phyloP scores from a whole-genome alignment of 441 rosid species.

The Kokia cookei region DNA sequence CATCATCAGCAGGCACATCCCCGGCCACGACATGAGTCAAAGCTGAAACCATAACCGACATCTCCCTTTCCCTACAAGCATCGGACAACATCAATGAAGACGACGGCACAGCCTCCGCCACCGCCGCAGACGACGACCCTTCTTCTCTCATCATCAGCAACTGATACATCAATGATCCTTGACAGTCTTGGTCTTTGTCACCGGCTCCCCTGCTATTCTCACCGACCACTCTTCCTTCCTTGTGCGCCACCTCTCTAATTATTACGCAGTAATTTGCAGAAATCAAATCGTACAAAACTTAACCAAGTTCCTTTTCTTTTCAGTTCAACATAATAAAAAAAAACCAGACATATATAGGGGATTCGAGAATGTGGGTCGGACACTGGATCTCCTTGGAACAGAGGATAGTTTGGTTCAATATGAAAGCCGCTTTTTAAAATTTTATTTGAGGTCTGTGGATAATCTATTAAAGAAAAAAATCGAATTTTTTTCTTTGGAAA shows the following conservation, averaged over 20 bases:
- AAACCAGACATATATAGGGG: not conserved
- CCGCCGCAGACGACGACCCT: not conserved
- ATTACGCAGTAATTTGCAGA: not conserved
- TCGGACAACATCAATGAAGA: slow-evolving; percentile 10
- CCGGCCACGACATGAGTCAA: slow-evolving; percentile 53
- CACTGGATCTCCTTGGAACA: not conserved
- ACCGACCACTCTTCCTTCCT: not conserved
- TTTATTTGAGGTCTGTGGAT: not conserved
- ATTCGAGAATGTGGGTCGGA: not conserved
- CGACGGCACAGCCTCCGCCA: not conserved
- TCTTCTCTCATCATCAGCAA: not conserved
- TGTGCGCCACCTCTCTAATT: slow-evolving; percentile 33
- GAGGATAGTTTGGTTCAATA: not conserved
- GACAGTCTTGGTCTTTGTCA: not conserved
- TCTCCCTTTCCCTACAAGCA: slow-evolving; percentile 34
- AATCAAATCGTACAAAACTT: not conserved
- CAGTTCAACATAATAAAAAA: not conserved
- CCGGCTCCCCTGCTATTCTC: not conserved
- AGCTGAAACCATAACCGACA: slow-evolving; percentile 52
- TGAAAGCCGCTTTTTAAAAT: not conserved
- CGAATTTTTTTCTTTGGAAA: not conserved
- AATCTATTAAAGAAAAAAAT: not conserved
- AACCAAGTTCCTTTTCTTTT: not conserved
- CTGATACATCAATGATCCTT: slow-evolving; percentile 8
- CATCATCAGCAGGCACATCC: slow-evolving; percentile 10